phyloP scores from a whole-genome alignment of 176 grass and related monocot genomes.

The Triticum aestivum region IWGSC_CS_RefSeq_v2.1 NC_057795.1:440485629-440486128 shows the following conservation, averaged over 20 bases:
- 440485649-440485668: constrained; percentile 42
- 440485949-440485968: constrained; percentile 54
- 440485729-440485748: constrained; percentile 71
- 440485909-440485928: constrained; percentile 56
- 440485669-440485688: background rate
- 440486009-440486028: constrained; percentile 50
- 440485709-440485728: constrained; percentile 59
- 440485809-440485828: constrained; percentile 55
- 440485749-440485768: constrained; percentile 47
- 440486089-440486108: background rate
- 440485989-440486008: constrained; percentile 63
- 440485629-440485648: constrained; percentile 57
- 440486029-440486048: constrained; percentile 70
- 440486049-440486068: constrained; percentile 69
- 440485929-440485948: constrained; percentile 48
- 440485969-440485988: constrained; percentile 68
- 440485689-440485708: background rate
- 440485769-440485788: constrained; percentile 65
- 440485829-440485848: constrained; percentile 52
- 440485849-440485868: constrained; percentile 51
- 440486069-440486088: constrained; percentile 5
- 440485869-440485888: constrained; percentile 47
- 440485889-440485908: background rate
- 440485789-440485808: constrained; percentile 67
- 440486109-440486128: constrained; percentile 47